Conservation (phyloP, 768 basidiomycete species). For the Tylopilus subfusipes region DNA sequence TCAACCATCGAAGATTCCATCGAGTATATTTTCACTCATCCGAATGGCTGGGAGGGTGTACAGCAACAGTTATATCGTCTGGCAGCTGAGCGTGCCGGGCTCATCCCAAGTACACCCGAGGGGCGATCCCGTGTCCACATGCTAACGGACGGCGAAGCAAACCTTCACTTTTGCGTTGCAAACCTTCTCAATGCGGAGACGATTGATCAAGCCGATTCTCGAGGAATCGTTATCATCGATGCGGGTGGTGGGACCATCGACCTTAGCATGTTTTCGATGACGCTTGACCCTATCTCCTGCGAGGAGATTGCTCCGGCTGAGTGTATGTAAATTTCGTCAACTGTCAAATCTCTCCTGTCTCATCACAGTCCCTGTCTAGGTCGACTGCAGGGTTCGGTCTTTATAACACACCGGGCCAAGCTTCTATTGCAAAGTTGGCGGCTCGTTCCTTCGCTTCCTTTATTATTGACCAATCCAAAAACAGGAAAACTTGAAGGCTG, state of each 20-base stretch:
- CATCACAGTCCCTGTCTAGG: not conserved
- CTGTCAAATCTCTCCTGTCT: too few species aligned
- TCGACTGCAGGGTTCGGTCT: not conserved
- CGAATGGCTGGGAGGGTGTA: conserved; percentile 11
- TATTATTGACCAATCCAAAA: too few species aligned
- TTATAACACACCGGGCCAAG: not conserved
- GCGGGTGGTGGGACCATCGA: not conserved
- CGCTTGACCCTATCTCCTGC: not conserved
- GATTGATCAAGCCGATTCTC: not conserved
- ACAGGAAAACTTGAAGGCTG: conserved; percentile 4
- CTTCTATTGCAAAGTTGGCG: not conserved
- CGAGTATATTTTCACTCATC: conserved; percentile 21
- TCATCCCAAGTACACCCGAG: conserved; percentile 11
- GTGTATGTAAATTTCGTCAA: not conserved
- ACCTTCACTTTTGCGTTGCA: not conserved
- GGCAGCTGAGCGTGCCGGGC: conserved; percentile 18
- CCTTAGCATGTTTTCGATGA: not conserved
- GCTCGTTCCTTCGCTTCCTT: not conserved
- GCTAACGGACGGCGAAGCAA: not conserved
- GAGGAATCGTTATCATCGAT: not conserved
- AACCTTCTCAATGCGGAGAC: not conserved
- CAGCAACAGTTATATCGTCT: conserved; percentile 16
- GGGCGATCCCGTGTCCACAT: conserved; percentile 14
- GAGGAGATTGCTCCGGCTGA: not conserved
- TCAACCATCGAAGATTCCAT: conserved; percentile 2